A percentile compares a stretch with the other conserved stretches of the same genome.
Evolutionary conservation across 495 filamentous ascomycete species (phyloP).

Genomic region (Penicillium chermesinum): DNA sequence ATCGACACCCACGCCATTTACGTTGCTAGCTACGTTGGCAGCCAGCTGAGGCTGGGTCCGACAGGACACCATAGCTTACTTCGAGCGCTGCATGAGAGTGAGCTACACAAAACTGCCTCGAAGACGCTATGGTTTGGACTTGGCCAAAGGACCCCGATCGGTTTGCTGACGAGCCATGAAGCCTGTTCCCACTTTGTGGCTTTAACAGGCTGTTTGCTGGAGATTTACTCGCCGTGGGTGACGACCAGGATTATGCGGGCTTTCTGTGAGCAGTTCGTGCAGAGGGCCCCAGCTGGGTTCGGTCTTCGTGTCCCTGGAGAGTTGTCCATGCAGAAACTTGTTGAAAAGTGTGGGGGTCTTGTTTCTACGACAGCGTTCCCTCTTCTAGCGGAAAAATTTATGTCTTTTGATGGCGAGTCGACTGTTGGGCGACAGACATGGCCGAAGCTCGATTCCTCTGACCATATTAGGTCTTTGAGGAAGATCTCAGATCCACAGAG

Average conservation of each 20-base stretch:
- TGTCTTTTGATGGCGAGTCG: constrained; percentile 4
- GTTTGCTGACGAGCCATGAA: background rate
- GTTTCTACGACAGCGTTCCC: background rate
- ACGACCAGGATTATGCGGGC: background rate
- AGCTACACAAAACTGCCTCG: background rate
- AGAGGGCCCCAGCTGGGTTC: background rate
- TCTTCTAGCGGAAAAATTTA: constrained; percentile 1
- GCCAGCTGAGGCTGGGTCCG: background rate
- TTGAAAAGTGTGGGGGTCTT: background rate
- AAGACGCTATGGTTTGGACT: background rate
- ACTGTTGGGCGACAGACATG: background rate
- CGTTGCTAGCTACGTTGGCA: background rate
- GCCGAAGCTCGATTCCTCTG: background rate
- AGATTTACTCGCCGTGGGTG: background rate
- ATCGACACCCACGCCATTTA: background rate
- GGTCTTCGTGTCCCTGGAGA: background rate
- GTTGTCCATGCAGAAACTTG: background rate
- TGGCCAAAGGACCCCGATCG: background rate
- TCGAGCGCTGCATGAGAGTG: background rate
- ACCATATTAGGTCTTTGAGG: background rate
- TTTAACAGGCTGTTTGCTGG: background rate
- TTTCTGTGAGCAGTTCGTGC: background rate
- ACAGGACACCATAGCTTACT: background rate
- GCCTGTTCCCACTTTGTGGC: background rate
- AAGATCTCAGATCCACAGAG: background rate